phyloP scores from a whole-genome alignment of 768 basidiomycete species.

The Suillus luteus region DNA sequence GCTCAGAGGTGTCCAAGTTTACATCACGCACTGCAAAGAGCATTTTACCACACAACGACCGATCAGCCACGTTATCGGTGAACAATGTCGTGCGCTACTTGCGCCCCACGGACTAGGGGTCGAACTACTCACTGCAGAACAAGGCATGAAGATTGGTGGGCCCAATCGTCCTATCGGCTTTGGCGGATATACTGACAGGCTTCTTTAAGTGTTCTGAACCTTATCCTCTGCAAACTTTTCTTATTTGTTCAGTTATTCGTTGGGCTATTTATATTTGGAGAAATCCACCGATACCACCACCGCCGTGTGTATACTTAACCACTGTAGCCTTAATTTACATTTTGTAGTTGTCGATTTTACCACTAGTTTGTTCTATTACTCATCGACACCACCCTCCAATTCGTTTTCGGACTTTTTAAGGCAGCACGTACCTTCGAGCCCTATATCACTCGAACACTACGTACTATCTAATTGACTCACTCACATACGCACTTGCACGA shows the following conservation, averaged over 20 bases:
- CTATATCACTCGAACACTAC: background rate
- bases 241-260: constrained; percentile 15
- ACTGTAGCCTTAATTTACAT: constrained; percentile 40
- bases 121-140: constrained; percentile 67
- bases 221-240: constrained; percentile 1
- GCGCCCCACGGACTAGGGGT: constrained; percentile 65
- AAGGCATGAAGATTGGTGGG: constrained; percentile 83
- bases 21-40: constrained; percentile 88
- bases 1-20: constrained; percentile 65
- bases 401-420: background rate
- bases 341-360: background rate
- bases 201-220: constrained; percentile 38
- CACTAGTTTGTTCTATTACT: constrained; percentile 9
- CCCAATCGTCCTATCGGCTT: constrained; percentile 18
- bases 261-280: constrained; percentile 17
- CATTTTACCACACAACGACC: constrained; percentile 52
- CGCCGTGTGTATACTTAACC: constrained; percentile 37
- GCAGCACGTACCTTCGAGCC: background rate
- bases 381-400: background rate
- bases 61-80: constrained; percentile 66
- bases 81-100: constrained; percentile 70
- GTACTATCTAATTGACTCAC: background rate
- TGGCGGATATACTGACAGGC: constrained; percentile 7
- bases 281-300: constrained; percentile 22
- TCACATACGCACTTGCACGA: background rate